Base-by-base conservation (phyloP, 106 monocot species). In the Chionographis japonica region DNA sequence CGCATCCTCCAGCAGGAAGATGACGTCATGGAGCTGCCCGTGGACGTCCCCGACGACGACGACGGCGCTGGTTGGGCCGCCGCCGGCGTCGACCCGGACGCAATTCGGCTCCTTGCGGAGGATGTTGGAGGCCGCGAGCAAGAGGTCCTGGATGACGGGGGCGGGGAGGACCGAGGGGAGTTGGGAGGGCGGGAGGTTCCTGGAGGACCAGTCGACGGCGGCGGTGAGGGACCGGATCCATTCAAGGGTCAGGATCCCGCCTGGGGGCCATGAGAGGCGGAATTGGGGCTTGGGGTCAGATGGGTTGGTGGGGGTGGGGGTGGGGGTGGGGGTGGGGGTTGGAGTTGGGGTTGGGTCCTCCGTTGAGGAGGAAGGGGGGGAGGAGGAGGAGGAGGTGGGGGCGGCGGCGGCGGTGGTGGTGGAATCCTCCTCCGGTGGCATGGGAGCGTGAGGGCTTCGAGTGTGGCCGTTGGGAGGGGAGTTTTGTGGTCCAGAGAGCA, bases 11-110 rank as follows among this genome's bases (percentile, higher is more conserved):
- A 97, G 50, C 51, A 97, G 63, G 77, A 83, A 84, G 15, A 92
- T 77, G 20, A 97, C 88, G 56, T 97, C 97, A 42, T 97, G 97
- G 52, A 97, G 76, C 85, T 97, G 97, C 4, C 97, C 97, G 43
- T 97, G 97, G 4, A 97, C 89, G 61, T 97, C 97, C 5, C 97
- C 97, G 65, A 97, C 97, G 8, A 95, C 86, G 8, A 92, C 86
- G 15, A 92, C 85, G 18, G 52, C 37, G 18, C 63, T 56, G 41
- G 63, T 71, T 3, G 20, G 71, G 37, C 59, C 72, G n/a, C 46
- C 46, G 12, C 69, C 6, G 37, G 60, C 17, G 16, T 92, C 78
- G 43, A 97, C 49, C n/a, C 43, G 12, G 51, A 97, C 66, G 63
- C 80, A 87, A 66, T 97, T 97, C 43, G 89, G 89, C 72, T 97